phyloP scores from a whole-genome alignment of 495 filamentous ascomycete genomes.

The Staphylotrichum tortipilum region DNA sequence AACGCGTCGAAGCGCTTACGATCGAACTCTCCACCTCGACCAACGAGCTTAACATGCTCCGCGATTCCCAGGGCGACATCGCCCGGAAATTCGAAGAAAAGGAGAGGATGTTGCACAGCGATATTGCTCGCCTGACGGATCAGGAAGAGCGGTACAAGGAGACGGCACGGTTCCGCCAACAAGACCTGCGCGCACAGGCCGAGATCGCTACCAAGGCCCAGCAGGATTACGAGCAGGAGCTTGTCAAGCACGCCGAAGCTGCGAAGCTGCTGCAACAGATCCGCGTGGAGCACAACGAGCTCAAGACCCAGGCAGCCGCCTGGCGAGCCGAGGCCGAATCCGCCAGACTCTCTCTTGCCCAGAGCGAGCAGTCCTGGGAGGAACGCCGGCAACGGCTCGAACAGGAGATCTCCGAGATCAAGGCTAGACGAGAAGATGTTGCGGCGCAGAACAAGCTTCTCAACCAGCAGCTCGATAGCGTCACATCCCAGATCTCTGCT shows the following conservation, averaged over 20 bases:
- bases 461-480: constrained; percentile 76
- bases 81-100: constrained; percentile 69
- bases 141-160: constrained; percentile 72
- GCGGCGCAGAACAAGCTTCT: constrained; percentile 79
- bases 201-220: constrained; percentile 89
- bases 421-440: constrained; percentile 68
- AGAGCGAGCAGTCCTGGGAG: constrained; percentile 80
- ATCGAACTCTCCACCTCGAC: constrained; percentile 71
- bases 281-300: constrained; percentile 68
- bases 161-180: constrained; percentile 71
- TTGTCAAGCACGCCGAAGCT: constrained; percentile 90
- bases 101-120: constrained; percentile 60
- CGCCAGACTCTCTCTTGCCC: constrained; percentile 62
- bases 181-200: constrained; percentile 85
- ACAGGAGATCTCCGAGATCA: constrained; percentile 69
- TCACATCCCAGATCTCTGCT: constrained; percentile 65
- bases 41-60: constrained; percentile 65
- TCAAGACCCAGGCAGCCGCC: constrained; percentile 65
- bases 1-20: constrained; percentile 71
- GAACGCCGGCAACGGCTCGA: constrained; percentile 74
- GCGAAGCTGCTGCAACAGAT: constrained; percentile 70
- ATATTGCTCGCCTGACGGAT: constrained; percentile 75
- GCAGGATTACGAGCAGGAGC: constrained; percentile 86
- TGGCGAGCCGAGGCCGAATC: constrained; percentile 72
- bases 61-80: constrained; percentile 66